Conservation (phyloP, 1,284 basidiomycete species). For the Boletus sp. region DNA sequence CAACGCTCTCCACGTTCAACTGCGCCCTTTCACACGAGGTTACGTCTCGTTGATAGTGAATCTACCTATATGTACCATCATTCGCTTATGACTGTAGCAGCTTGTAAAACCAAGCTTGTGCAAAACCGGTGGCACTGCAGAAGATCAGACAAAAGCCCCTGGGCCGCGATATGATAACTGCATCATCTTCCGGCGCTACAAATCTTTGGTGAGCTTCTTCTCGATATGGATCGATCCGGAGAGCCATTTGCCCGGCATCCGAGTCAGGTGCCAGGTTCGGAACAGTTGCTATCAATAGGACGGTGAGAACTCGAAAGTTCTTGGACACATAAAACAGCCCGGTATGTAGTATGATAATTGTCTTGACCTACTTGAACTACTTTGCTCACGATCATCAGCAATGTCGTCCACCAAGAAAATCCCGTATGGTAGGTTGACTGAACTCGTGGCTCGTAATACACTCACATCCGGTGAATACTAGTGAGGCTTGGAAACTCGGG, state of each 20-base stretch:
- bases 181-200: not conserved
- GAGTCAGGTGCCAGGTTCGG: constrained; percentile 1
- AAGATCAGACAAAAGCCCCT: not conserved
- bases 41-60: constrained; percentile 4
- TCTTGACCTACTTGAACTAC: not conserved
- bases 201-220: not conserved
- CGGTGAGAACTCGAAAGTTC: constrained; percentile 12
- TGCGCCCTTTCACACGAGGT: constrained; percentile 19
- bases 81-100: not conserved
- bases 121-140: not conserved
- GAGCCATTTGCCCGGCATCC: not conserved
- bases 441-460: not conserved
- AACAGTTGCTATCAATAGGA: constrained; percentile 17
- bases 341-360: not conserved
- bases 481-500: constrained; percentile 49
- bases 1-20: constrained; percentile 3
- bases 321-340: not conserved
- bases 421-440: constrained; percentile 28
- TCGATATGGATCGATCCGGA: not conserved
- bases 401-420: constrained; percentile 28
- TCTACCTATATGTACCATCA: not conserved
- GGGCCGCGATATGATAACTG: not conserved
- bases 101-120: not conserved
- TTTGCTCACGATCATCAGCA: not conserved
- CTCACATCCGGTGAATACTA: constrained; percentile 19